phyloP scores from a whole-genome alignment of 1,284 basidiomycete genomes.

The Pseudozyma tsukubaensis region DNA sequence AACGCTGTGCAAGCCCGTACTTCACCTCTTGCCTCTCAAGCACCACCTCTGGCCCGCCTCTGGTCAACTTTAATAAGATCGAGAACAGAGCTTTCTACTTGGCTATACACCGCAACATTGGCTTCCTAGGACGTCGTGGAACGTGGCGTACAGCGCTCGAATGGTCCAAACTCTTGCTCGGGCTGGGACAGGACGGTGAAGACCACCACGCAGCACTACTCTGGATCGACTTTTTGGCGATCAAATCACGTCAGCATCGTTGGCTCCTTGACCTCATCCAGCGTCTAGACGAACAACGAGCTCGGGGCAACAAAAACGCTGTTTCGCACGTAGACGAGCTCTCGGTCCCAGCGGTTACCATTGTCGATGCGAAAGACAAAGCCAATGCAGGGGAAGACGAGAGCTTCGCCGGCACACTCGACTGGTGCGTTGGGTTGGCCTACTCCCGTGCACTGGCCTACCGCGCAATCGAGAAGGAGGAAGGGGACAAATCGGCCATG shows the following conservation, averaged over 20 bases:
- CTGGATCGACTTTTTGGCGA: slow-evolving; percentile 67
- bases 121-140: slow-evolving; percentile 60
- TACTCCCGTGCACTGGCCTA: slow-evolving; percentile 61
- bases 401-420: slow-evolving; percentile 48
- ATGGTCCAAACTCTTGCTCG: slow-evolving; percentile 65
- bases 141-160: slow-evolving; percentile 68
- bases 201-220: slow-evolving; percentile 66
- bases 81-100: slow-evolving; percentile 66
- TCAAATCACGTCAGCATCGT: slow-evolving; percentile 58
- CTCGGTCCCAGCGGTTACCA: slow-evolving; percentile 41
- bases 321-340: slow-evolving; percentile 33
- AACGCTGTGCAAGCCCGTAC: slow-evolving; percentile 58
- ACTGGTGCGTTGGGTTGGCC: slow-evolving; percentile 62
- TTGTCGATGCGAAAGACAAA: slow-evolving; percentile 49
- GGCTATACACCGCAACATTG: slow-evolving; percentile 63
- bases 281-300: slow-evolving; percentile 49
- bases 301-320: slow-evolving; percentile 2
- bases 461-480: slow-evolving; percentile 55
- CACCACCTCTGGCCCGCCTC: slow-evolving; percentile 51
- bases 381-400: slow-evolving; percentile 34
- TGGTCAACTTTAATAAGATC: slow-evolving; percentile 61
- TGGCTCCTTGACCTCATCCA: slow-evolving; percentile 62
- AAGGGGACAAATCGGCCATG: slow-evolving; percentile 39
- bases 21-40: slow-evolving; percentile 61
- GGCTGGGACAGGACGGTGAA: slow-evolving; percentile 50